phyloP scores from a whole-genome alignment of 768 basidiomycete genomes.

The Tricholomella constricta region DNA sequence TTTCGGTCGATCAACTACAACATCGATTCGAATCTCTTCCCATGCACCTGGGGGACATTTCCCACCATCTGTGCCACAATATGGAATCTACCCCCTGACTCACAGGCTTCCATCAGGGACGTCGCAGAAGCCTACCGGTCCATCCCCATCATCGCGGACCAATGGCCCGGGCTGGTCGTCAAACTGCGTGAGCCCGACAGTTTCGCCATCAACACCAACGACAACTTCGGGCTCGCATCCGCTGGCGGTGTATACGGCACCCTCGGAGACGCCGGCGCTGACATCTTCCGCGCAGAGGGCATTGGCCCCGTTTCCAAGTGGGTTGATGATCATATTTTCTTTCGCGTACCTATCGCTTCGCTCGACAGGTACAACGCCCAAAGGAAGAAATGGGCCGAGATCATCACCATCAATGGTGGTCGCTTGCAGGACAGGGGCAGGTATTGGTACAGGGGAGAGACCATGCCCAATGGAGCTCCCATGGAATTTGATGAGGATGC shows the following conservation, averaged over 20 bases:
- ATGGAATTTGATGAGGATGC: constrained; percentile 35
- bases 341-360: constrained; percentile 30
- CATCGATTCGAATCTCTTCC: constrained; percentile 35
- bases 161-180: too few species aligned
- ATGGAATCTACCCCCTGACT: constrained; percentile 35
- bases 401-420: constrained; percentile 7
- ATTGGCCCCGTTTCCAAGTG: constrained; percentile 27
- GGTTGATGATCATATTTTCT: too few species aligned
- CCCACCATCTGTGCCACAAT: constrained; percentile 28
- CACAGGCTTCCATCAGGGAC: too few species aligned
- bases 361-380: neutral
- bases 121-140: constrained; percentile 40
- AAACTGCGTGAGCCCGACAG: constrained; percentile 9
- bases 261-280: too few species aligned
- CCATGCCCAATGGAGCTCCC: constrained; percentile 9
- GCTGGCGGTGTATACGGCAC: constrained; percentile 25
- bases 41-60: too few species aligned
- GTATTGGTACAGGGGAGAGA: constrained; percentile 23
- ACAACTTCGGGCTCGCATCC: too few species aligned
- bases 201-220: constrained; percentile 26
- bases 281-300: too few species aligned
- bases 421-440: constrained; percentile 1
- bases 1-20: constrained; percentile 32
- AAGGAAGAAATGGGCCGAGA: neutral
- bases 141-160: constrained; percentile 26